These are phyloP conservation scores for Thelonectria rubi DNA, from an alignment of 2,329 filamentous ascomycete genomes.

Conservation along the genomic window DNA sequence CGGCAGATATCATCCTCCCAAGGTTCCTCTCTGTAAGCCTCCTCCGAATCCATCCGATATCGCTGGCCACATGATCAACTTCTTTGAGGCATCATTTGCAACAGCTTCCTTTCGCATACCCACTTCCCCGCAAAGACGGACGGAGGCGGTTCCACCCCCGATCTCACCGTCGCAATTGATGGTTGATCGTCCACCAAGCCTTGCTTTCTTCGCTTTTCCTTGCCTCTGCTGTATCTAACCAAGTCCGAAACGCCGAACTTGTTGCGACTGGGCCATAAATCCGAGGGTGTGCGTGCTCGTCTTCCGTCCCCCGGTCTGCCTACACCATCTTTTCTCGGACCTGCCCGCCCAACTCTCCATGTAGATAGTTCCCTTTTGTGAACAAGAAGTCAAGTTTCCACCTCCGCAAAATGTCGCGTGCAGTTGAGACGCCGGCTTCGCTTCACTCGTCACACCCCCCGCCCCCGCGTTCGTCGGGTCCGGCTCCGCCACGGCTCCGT, in stretches of 20 bases:
- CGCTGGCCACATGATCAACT: slow-evolving; percentile 22
- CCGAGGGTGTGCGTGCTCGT: neutral
- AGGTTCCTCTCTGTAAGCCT: neutral
- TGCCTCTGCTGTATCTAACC: neutral
- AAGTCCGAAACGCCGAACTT: slow-evolving; percentile 31
- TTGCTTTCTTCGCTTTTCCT: neutral
- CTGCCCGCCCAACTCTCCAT: too few species aligned
- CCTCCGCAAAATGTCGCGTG: too few species aligned
- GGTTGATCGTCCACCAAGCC: neutral
- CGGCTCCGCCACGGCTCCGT: neutral
- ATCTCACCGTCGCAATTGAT: slow-evolving; percentile 8
- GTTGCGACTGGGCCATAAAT: neutral
- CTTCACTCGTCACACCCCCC: neutral
- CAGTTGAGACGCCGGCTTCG: too few species aligned
- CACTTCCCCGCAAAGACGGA: slow-evolving; percentile 23
- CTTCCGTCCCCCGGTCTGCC: neutral
- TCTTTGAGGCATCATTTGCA: slow-evolving; percentile 10
- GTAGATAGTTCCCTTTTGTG: too few species aligned
- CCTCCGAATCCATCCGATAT: slow-evolving; percentile 24
- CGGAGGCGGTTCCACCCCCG: neutral
- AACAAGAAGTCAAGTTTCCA: too few species aligned
- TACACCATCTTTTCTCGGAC: too few species aligned
- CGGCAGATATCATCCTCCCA: neutral
- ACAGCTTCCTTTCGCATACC: neutral
- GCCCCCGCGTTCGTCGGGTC: neutral